phyloP scores from a whole-genome alignment of 441 rosid species.

The Raphanus hybrid region DNA sequence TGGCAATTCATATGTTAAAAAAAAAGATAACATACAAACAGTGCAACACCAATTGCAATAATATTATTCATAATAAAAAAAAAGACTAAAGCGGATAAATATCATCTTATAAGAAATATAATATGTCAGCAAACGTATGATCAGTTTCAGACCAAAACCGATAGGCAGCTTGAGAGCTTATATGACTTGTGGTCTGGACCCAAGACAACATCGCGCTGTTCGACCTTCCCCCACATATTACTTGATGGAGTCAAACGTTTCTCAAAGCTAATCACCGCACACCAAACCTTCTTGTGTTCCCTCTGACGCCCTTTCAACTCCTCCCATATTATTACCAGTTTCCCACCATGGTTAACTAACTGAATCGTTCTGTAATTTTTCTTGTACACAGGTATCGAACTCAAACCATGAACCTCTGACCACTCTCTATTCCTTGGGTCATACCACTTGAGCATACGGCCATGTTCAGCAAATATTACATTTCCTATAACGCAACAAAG shows the following conservation, averaged over 20 bases:
- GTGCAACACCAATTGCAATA: too few species aligned
- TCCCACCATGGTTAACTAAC: background rate
- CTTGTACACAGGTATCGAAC: background rate
- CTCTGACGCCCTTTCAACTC: background rate
- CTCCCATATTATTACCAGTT: background rate
- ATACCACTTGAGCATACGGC: background rate
- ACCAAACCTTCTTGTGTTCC: background rate
- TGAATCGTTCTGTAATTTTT: background rate
- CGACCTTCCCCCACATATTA: background rate
- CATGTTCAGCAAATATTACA: background rate
- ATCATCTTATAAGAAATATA: too few species aligned
- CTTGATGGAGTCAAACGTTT: background rate
- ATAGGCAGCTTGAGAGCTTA: background rate
- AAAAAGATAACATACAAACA: too few species aligned
- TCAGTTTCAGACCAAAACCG: background rate
- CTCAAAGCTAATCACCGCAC: background rate
- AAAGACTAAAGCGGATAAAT: too few species aligned
- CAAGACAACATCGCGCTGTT: background rate
- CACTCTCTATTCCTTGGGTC: background rate
- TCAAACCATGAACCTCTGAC: background rate
- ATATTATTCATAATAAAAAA: too few species aligned
- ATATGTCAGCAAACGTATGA: too few species aligned
- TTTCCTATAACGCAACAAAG: background rate
- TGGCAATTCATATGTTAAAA: too few species aligned
- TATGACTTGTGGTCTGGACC: background rate